Conservation (phyloP, 2,329 filamentous ascomycete species). For the Paecilomyces sp. region DNA sequence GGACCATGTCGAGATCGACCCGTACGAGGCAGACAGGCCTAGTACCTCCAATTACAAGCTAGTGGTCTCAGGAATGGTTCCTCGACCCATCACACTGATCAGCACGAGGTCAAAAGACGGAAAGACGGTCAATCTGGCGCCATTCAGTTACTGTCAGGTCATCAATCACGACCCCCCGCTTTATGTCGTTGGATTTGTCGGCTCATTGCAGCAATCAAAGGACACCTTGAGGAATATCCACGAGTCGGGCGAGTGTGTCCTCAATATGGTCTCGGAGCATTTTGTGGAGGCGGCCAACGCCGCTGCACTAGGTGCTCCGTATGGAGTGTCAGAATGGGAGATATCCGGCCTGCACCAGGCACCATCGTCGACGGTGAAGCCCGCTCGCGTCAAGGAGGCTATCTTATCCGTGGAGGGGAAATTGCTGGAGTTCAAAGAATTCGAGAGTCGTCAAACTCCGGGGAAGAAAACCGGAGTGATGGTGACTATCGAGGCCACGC, state of each 20-base stretch:
- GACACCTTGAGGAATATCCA: slow-evolving; percentile 70
- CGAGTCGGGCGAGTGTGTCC: slow-evolving; percentile 65
- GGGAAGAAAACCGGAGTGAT: slow-evolving; percentile 70
- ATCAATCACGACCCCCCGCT: slow-evolving; percentile 81
- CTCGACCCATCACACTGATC: slow-evolving; percentile 68
- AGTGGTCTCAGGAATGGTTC: slow-evolving; percentile 73
- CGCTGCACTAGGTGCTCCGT: slow-evolving; percentile 66
- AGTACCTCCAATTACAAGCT: slow-evolving; percentile 81
- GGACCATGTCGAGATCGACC: slow-evolving; percentile 71
- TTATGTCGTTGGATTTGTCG: slow-evolving; percentile 60
- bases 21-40: slow-evolving; percentile 63
- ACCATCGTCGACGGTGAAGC: slow-evolving; percentile 57
- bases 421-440: slow-evolving; percentile 67
- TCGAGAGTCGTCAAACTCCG: slow-evolving; percentile 62
- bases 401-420: slow-evolving; percentile 77
- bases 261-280: slow-evolving; percentile 80
- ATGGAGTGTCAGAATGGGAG: slow-evolving; percentile 69
- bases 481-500: slow-evolving; percentile 71
- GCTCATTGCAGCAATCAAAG: slow-evolving; percentile 57
- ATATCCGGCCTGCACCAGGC: slow-evolving; percentile 70
- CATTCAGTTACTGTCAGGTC: slow-evolving; percentile 80
- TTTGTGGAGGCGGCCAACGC: slow-evolving; percentile 82
- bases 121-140: slow-evolving; percentile 66
- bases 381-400: slow-evolving; percentile 71
- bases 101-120: slow-evolving; percentile 57